phyloP scores from a whole-genome alignment of 306 rosid species.

The Inga leiocalycina region DNA sequence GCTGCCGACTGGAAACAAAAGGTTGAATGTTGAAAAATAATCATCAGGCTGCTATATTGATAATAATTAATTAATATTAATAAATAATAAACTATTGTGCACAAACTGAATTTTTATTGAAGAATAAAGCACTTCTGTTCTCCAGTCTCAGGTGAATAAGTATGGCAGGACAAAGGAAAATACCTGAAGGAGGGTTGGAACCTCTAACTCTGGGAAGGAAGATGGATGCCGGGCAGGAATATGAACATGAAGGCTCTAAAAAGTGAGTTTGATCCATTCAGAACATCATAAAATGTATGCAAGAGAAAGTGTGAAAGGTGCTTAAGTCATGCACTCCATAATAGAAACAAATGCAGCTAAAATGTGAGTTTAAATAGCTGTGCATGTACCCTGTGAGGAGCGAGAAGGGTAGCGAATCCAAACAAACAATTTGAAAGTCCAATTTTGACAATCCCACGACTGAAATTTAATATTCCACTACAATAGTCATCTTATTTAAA shows the following conservation, averaged over 20 bases:
- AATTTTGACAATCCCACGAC: constrained; percentile 14
- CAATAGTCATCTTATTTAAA: neutral
- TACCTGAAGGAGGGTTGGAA: constrained; percentile 96
- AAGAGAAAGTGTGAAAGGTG: constrained; percentile 16
- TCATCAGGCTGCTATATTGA: constrained; percentile 18
- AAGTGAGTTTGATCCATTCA: constrained; percentile 34
- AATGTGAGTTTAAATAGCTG: neutral
- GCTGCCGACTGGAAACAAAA: constrained; percentile 79
- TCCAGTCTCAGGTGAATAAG: neutral
- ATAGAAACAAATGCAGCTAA: constrained; percentile 1
- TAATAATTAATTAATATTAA: neutral
- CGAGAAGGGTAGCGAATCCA: constrained; percentile 12
- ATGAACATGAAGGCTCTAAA: constrained; percentile 85
- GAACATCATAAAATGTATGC: constrained; percentile 15
- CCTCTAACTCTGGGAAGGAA: constrained; percentile 86
- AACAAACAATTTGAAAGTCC: constrained; percentile 14
- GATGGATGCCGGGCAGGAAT: constrained; percentile 89
- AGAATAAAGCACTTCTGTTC: neutral
- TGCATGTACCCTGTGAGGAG: constrained; percentile 2
- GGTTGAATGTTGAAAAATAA: constrained; percentile 32
- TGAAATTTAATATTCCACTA: constrained; percentile 25
- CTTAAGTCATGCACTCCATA: constrained; percentile 26
- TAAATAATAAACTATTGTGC: neutral
- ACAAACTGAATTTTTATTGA: neutral
- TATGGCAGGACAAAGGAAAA: constrained; percentile 25